A percentile compares a stretch with the other conserved stretches of the same genome.
These are phyloP conservation scores for Austropuccinia psidii DNA, from an alignment of 1,284 basidiomycete genomes.

Conservation along the genomic window DNA sequence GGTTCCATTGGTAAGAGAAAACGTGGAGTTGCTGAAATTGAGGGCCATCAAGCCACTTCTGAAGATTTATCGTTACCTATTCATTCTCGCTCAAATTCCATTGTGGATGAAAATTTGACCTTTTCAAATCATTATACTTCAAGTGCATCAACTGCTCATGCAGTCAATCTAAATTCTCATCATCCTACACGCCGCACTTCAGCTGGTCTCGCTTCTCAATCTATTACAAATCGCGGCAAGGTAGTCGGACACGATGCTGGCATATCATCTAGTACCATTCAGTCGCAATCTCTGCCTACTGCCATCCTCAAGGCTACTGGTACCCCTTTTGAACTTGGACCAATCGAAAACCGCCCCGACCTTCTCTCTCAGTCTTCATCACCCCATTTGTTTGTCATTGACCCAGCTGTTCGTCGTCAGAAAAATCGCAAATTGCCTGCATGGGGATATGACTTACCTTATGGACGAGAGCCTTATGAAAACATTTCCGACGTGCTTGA, in stretches of 20 bases:
- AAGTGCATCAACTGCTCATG: not conserved
- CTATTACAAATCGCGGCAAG: not conserved
- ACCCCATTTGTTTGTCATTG: too few relatives aligned
- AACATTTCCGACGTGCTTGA: constrained; percentile 20
- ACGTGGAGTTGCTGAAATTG: constrained; percentile 10
- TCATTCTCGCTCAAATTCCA: too few relatives aligned
- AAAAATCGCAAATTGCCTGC: constrained; percentile 19
- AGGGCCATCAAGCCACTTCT: not conserved
- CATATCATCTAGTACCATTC: not conserved
- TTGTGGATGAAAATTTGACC: not conserved
- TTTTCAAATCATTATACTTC: not conserved
- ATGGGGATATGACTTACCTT: constrained; percentile 34
- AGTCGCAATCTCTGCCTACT: not conserved
- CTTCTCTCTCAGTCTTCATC: too few relatives aligned
- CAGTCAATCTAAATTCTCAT: not conserved
- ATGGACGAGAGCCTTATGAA: constrained; percentile 30
- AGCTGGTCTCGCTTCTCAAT: constrained; percentile 6
- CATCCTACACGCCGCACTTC: not conserved
- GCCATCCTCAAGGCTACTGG: not conserved
- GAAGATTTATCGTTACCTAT: not conserved
- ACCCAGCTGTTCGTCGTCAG: constrained; percentile 17
- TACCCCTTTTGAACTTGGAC: not conserved
- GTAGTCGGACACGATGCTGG: not conserved
- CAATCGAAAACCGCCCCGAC: not conserved
- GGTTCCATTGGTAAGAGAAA: constrained; percentile 23